Percentiles rank a stretch among this genome's conserved stretches.
phyloP scores from a whole-genome alignment of 2,329 filamentous ascomycete species.

The Cercospora sp. region DNA sequence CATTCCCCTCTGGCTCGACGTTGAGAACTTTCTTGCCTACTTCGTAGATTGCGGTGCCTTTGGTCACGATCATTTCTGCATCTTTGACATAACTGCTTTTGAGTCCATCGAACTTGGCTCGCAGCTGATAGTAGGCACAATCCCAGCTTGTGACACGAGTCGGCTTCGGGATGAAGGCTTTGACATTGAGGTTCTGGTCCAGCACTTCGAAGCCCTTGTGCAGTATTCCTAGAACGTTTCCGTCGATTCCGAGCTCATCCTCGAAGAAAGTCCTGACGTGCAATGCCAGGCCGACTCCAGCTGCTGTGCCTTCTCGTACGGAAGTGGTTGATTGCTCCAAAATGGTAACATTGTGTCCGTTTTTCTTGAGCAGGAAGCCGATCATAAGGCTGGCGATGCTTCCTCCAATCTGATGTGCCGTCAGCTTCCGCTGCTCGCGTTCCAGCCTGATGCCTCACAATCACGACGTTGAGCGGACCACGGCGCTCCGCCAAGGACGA shows the following conservation, averaged over 20 bases:
- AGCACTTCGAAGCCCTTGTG: constrained; percentile 20
- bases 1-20: constrained; percentile 10
- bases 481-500: background rate
- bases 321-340: constrained; percentile 26
- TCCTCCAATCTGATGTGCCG: constrained; percentile 40
- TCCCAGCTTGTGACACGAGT: constrained; percentile 26
- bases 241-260: constrained; percentile 23
- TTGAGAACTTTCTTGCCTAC: constrained; percentile 20
- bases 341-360: constrained; percentile 47
- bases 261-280: constrained; percentile 27
- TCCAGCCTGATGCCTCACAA: background rate
- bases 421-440: background rate
- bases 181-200: constrained; percentile 19
- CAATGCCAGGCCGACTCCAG: constrained; percentile 24
- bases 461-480: background rate
- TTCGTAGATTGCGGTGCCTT: constrained; percentile 11
- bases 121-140: constrained; percentile 22
- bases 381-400: constrained; percentile 46
- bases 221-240: constrained; percentile 14
- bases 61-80: constrained; percentile 10
- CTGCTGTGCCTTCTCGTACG: constrained; percentile 26
- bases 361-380: constrained; percentile 44
- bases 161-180: background rate
- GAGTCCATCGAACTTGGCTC: constrained; percentile 28
- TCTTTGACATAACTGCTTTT: constrained; percentile 20